Base-by-base conservation (phyloP, 2,329 filamentous ascomycete genomes). In the Botrytis fragariae region DNA sequence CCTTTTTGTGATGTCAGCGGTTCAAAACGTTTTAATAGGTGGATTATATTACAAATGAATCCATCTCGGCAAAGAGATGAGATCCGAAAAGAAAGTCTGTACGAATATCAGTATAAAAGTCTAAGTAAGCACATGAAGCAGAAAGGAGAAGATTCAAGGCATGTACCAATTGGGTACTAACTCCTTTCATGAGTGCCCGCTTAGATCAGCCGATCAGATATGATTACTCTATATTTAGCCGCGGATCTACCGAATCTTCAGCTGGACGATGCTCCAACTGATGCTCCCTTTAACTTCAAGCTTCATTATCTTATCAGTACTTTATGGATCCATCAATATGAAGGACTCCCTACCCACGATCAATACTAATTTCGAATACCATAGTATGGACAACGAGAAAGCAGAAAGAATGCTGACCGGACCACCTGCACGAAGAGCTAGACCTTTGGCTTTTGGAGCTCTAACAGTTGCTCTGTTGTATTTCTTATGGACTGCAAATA, bases 391-490 rank as follows among this genome's bases (percentile, higher is more conserved):
- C 20, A 73, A 73, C 63, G 75, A 77, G 57, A 76, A 78, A 54
- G 37, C 54, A 18, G 73, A 74, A 59, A 70, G n/a, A 61, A 76
- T 76, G 74, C 68, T 77, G 45, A 72, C 64, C 65, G 73, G 74
- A 48, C 62, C 74, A 32, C 74, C 73, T 61, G 22, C 68, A n/a
- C 76, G 75, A 35, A 73, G 77, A 64, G 72, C 68, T n/a, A 73
- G 75, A 25, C 76, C 76, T 32, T 74, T 78, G 48, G 69, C 65
- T 39, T 70, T 75, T 35, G 79, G 75, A 25, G 77, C 78, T 59
- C 67, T 67, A 22, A 57, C 69, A 51, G 76, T 78, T 32, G 77
- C 75, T 35, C 57, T 79, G n/a, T 73, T 76, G 57, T 79, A 79
- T 69, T 42, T 79, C 57, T 54, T 78, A 18, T 78, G 73, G 72